phyloP scores from a whole-genome alignment of 2,329 filamentous ascomycete species.

The Penicillium expansum region DNA sequence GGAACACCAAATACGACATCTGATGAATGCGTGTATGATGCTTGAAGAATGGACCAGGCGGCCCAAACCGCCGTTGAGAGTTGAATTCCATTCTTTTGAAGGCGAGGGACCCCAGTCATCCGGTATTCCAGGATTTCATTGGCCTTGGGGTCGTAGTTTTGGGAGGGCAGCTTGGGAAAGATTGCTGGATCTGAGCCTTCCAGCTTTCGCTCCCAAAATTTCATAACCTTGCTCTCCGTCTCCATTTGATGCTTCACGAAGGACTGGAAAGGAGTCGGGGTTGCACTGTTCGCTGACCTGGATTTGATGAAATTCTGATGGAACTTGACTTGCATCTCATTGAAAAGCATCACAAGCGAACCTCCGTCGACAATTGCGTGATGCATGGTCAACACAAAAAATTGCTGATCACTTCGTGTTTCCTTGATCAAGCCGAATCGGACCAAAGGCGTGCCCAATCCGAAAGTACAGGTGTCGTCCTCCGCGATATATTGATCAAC shows the following conservation, averaged over 20 bases:
- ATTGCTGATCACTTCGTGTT: background rate
- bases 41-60: background rate
- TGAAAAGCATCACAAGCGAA: background rate
- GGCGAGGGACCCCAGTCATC: background rate
- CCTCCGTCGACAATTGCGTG: background rate
- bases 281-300: background rate
- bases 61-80: background rate
- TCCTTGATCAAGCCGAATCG: background rate
- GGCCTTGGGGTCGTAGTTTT: background rate
- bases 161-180: background rate
- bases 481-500: background rate
- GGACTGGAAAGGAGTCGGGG: background rate
- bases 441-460: background rate
- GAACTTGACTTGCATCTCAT: background rate
- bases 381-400: background rate
- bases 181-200: background rate
- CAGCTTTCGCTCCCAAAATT: background rate
- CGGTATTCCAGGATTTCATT: background rate
- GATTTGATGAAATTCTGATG: background rate
- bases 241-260: background rate
- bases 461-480: background rate
- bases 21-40: background rate
- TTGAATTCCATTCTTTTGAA: background rate
- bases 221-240: background rate
- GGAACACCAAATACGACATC: background rate